Evolutionary conservation across 106 monocot species (phyloP).

Genomic region (Gastrodia elata): DNA sequence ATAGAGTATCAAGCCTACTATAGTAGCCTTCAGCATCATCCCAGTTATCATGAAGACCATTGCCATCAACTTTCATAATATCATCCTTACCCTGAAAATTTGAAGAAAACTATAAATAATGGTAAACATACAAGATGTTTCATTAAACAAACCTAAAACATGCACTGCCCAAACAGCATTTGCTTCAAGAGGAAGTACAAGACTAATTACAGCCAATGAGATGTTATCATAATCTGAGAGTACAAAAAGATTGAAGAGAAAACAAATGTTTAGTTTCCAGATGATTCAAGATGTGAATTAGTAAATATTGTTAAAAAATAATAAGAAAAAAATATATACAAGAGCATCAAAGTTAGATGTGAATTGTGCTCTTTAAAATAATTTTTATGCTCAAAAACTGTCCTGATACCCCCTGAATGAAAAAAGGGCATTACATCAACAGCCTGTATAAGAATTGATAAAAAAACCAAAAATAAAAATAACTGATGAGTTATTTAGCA

Average conservation of each 20-base stretch:
- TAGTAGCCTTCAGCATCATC: constrained; percentile 99
- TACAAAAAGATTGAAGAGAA: background rate
- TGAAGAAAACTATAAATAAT: background rate
- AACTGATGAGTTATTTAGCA: background rate
- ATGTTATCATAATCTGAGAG: background rate
- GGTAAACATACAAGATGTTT: background rate
- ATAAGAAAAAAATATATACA: background rate
- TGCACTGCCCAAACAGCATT: background rate
- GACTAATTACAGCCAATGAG: background rate
- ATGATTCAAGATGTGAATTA: background rate
- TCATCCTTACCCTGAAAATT: constrained; percentile 70
- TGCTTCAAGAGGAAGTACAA: background rate
- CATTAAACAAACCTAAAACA: background rate
- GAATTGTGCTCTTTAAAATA: background rate
- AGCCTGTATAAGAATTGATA: background rate
- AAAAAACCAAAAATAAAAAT: background rate
- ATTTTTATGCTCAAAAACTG: background rate
- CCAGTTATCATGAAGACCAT: constrained; percentile 92
- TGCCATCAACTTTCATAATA: constrained; percentile 48
- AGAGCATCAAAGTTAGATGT: background rate
- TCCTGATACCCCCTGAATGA: background rate
- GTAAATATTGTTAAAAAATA: too few relatives aligned
- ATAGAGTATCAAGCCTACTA: constrained; percentile 41
- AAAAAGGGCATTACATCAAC: background rate
- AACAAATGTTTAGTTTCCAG: background rate